phyloP scores from a whole-genome alignment of 2,329 filamentous ascomycete genomes.

The Zasmidium citrigriseum region DNA sequence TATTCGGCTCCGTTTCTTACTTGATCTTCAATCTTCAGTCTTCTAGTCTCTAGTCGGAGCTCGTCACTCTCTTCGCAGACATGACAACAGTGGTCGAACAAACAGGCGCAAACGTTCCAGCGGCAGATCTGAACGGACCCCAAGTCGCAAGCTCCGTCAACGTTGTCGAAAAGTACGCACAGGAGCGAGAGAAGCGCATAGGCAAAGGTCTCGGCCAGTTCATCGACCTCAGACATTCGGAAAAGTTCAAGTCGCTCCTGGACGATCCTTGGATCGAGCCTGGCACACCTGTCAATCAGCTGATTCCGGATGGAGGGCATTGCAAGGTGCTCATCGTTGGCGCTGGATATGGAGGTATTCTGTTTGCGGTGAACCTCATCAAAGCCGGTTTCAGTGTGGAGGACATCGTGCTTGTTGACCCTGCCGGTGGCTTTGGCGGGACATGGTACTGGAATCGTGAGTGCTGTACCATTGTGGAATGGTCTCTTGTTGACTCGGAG shows the following conservation, averaged over 20 bases:
- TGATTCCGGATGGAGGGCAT: constrained; percentile 19
- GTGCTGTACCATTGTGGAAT: background rate
- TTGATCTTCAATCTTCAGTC: too few relatives aligned
- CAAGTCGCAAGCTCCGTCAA: constrained; percentile 15
- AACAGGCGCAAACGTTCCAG: constrained; percentile 14
- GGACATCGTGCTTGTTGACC: constrained; percentile 47
- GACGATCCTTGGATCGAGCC: constrained; percentile 33
- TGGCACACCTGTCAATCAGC: constrained; percentile 19
- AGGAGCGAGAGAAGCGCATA: constrained; percentile 31
- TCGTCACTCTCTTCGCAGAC: too few relatives aligned
- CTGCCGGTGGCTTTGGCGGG: constrained; percentile 50
- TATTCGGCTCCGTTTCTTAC: too few relatives aligned
- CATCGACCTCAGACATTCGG: constrained; percentile 29
- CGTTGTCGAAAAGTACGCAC: constrained; percentile 23
- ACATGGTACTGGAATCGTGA: constrained; percentile 51
- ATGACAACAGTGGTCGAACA: constrained; percentile 8
- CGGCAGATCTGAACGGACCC: constrained; percentile 21
- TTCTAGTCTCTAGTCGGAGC: too few relatives aligned
- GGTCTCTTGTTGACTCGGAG: constrained; percentile 1
- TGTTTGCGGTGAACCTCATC: constrained; percentile 43
- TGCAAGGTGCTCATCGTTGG: constrained; percentile 40
- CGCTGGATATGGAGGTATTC: constrained; percentile 47
- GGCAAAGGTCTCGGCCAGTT: constrained; percentile 24
- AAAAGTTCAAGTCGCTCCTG: constrained; percentile 26
- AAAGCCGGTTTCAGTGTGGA: constrained; percentile 38